Evolutionary conservation across 306 rosid species (phyloP), one percentile per base, ranked within the genome.

Genomic region (Lathyrus aphaca): DNA sequence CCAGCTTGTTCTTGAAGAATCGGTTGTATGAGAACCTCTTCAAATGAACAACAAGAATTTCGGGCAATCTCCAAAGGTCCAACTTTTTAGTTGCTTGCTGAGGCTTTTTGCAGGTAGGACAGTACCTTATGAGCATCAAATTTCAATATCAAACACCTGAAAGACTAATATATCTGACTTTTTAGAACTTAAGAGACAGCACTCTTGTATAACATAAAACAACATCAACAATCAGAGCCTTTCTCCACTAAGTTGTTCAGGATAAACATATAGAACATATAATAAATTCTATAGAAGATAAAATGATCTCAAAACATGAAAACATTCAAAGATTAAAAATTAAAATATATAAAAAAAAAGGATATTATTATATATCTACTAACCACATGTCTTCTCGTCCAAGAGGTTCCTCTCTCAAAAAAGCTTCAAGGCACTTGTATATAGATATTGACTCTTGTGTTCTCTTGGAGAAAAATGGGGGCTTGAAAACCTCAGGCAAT

Each of bases 41-140:
- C 82, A 92, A 79, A 82, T 92, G 96, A 81, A 90, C 77, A 73
- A 92, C 88, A 53, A 92, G 87, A 73, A 86, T 79, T 82, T 88
- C 89, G 5, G 98, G 98, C 87, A 90, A 85, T 72, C 91, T 90
- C 98, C 98, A 92, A 53, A 90, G 87, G 79, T 92, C 98, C 70
- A 92, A 64, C 80, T 90, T 92, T 81, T 90, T 92, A 17, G 82
- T 81, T 32, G 96, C 98, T 88, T 83, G 96, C 81, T 71, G 91
- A 75, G 80, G 96, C 14, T 44, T 65, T 82, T 90, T 82, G 86
- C 98, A 92, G 46, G 66, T 72, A 50, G 96, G 93, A 74, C 96
- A 92, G 83, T 82, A 79, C 96, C 98, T 92, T 45, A 64, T 39
- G 64, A 4, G 68, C 63, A 71, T 27, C 71, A 62, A 67, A 66